Conservation (phyloP, 768 basidiomycete species). For the Lactarius deliciosus region DNA sequence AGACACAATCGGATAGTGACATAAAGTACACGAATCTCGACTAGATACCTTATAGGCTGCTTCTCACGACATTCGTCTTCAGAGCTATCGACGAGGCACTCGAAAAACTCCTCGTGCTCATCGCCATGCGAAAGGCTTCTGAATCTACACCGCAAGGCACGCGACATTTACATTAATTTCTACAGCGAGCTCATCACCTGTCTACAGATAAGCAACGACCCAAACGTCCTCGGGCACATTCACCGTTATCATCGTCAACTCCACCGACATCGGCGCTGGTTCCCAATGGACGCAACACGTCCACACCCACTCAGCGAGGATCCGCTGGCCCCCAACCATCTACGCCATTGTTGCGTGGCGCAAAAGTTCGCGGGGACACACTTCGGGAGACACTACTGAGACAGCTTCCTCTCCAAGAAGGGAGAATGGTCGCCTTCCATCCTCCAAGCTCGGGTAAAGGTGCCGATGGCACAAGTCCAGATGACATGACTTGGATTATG, state of each 20-base stretch:
- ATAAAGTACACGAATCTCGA: conserved; percentile 46
- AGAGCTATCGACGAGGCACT: conserved; percentile 74
- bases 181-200: neutral
- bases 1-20: conserved; percentile 58
- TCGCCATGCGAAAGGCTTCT: conserved; percentile 71
- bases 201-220: conserved; percentile 50
- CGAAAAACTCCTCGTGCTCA: conserved; percentile 65
- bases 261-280: conserved; percentile 33
- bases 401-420: conserved; percentile 68
- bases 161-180: conserved; percentile 9
- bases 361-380: conserved; percentile 64
- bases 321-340: conserved; percentile 57
- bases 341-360: conserved; percentile 58
- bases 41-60: conserved; percentile 15
- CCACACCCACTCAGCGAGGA: conserved; percentile 54
- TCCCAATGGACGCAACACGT: conserved; percentile 46
- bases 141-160: conserved; percentile 52
- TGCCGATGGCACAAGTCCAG: conserved; percentile 51
- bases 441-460: conserved; percentile 52
- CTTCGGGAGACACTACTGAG: conserved; percentile 52
- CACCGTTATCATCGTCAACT: conserved; percentile 58
- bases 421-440: conserved; percentile 81
- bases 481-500: conserved; percentile 69
- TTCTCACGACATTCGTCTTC: conserved; percentile 17
- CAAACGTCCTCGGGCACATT: conserved; percentile 71